phyloP scores from a whole-genome alignment of 148 eudicot genomes.

The Pouteria glomerata region DNA sequence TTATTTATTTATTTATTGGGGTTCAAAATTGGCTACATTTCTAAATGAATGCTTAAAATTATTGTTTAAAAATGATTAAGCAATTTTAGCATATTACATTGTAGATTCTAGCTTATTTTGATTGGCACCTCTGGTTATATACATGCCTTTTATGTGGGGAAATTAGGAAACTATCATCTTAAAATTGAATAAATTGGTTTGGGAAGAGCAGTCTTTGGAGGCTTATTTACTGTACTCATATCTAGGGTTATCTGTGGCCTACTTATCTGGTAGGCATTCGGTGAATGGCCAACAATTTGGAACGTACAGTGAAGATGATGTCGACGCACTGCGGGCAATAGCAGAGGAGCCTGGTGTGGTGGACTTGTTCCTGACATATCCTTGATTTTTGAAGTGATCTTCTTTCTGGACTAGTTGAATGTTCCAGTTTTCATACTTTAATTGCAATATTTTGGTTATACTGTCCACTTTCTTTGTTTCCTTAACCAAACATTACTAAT shows the following conservation, averaged over 20 bases:
- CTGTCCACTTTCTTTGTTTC: slow-evolving; percentile 15
- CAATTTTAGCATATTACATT: not conserved
- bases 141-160: not conserved
- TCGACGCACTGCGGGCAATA: slow-evolving; percentile 87
- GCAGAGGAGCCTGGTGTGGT: slow-evolving; percentile 81
- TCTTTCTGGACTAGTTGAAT: not conserved
- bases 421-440: not conserved
- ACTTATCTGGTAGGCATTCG: slow-evolving; percentile 90
- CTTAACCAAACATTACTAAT: slow-evolving; percentile 70
- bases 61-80: not conserved
- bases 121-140: not conserved
- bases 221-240: slow-evolving; percentile 47
- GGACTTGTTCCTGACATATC: slow-evolving; percentile 92
- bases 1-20: not conserved
- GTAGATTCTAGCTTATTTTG: not conserved
- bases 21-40: not conserved
- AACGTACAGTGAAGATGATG: slow-evolving; percentile 82
- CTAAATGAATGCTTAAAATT: not conserved
- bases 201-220: not conserved
- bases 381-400: slow-evolving; percentile 25
- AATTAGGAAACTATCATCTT: not conserved
- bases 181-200: not conserved
- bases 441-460: slow-evolving; percentile 4
- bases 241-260: slow-evolving; percentile 85
- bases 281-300: slow-evolving; percentile 74